Evolutionary conservation across 257 asterid species (phyloP), one percentile per base, ranked within the genome.

Genomic region (Solanum infundibuliforme): DNA sequence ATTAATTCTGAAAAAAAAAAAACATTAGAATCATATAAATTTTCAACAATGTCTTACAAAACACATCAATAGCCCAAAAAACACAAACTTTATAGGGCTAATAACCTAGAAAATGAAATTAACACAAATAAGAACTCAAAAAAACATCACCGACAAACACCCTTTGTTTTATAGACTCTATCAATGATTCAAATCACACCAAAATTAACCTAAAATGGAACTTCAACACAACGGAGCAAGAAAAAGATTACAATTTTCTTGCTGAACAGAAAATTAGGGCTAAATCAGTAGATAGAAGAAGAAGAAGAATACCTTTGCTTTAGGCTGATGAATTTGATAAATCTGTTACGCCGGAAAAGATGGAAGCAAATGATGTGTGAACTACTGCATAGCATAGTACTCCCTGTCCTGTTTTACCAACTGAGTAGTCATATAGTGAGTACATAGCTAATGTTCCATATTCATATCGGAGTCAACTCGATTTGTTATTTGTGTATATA

Each of bases 381-480:
- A 25, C 55, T 23, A 23, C 83, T 21, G 8, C 34, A n/a, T 2
- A 18, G 65, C 65, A 52, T 52, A 52, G 62, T 52, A 18, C 62
- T 52, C 62, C 62, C 62, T 9, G 62, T 52, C 62, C 62, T 52
- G 62, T 18, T 52, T 52, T 5, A 48, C 60, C 23, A 16, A 52
- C 62, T 1, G n/a, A 16, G 62, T 52, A 52, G 5, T 68, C 36
- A 12, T 27, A 13, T 25, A 62, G 31, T 62, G 27, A 23, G 29
- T 60, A 23, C 69, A 6, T 18, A 5, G 9, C 9, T 52, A 52
- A 52, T 52, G 8, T 52, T 52, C 0, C 9, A 0, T 52, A 52
- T 52, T 52, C 9, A 0, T 16, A 52, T 52, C 0, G 3, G 3
- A 52, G 4, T 52, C 7, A 0, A 52, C 8, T 6, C 23, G 0